Evolutionary conservation across 352 stramenopile species (phyloP).

Genomic region (Pythium oligandrum): DNA sequence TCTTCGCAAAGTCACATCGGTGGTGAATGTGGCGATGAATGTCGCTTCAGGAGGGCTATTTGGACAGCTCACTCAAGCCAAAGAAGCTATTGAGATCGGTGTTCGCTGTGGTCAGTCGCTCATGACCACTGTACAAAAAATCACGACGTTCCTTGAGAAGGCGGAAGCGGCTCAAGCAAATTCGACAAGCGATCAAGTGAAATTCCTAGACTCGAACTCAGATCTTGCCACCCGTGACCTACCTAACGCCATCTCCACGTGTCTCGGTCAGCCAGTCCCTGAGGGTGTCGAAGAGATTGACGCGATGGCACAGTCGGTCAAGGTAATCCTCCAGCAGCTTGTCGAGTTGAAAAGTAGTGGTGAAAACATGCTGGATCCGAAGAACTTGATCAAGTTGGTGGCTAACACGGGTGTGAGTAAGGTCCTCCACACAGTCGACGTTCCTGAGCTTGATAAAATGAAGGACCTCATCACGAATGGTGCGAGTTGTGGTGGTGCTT

Average conservation of each 20-base stretch:
- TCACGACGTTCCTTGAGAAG: constrained; percentile 27
- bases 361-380: neutral
- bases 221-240: constrained; percentile 43
- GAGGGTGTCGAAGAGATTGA: constrained; percentile 13
- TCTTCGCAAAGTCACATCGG: constrained; percentile 21
- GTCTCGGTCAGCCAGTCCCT: constrained; percentile 26
- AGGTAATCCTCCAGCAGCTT: constrained; percentile 18
- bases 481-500: neutral
- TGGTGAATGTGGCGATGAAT: constrained; percentile 9
- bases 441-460: neutral
- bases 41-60: constrained; percentile 2
- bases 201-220: constrained; percentile 30
- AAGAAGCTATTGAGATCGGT: neutral
- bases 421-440: neutral
- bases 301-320: constrained; percentile 22
- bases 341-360: constrained; percentile 6
- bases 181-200: constrained; percentile 23
- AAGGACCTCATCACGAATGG: neutral
- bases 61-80: neutral
- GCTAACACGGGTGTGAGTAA: neutral
- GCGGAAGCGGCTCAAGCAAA: constrained; percentile 17
- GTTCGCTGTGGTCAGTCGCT: constrained; percentile 38
- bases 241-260: constrained; percentile 29
- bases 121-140: constrained; percentile 27
- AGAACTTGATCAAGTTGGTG: neutral